These are phyloP conservation scores for Saitozyma podzolica DNA, from an alignment of 768 basidiomycete genomes.

Conservation along the genomic window DNA sequence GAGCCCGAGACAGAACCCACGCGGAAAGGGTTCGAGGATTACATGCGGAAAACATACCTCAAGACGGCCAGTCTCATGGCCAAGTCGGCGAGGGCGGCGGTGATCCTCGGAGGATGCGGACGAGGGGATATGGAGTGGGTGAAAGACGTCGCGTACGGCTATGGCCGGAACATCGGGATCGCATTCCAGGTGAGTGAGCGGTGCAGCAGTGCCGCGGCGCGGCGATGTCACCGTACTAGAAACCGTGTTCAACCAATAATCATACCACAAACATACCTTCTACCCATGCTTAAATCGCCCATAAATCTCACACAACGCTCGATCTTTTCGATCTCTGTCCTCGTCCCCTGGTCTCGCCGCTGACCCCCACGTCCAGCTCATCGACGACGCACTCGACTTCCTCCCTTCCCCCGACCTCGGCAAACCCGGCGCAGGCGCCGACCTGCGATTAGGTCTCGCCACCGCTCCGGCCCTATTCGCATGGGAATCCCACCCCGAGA, in stretches of 20 bases:
- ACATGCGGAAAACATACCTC: conserved; percentile 88
- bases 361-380: conserved; percentile 61
- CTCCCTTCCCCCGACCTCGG: conserved; percentile 73
- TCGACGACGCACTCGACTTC: conserved; percentile 94
- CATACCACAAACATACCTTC: background rate
- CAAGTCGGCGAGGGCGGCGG: conserved; percentile 78
- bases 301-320: background rate
- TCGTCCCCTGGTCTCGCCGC: background rate
- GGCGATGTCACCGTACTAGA: background rate
- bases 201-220: background rate
- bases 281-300: too few species aligned
- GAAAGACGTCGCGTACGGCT: conserved; percentile 88
- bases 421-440: conserved; percentile 81
- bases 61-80: conserved; percentile 91
- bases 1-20: conserved; percentile 40
- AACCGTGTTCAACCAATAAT: background rate
- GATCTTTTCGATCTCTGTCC: background rate
- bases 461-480: conserved; percentile 85
- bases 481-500: conserved; percentile 70
- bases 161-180: conserved; percentile 84
- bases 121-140: conserved; percentile 71
- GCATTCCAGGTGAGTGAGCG: conserved; percentile 78
- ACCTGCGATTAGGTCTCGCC: conserved; percentile 77
- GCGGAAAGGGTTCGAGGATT: conserved; percentile 58
- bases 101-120: conserved; percentile 77